Conservation (phyloP, 768 basidiomycete species). For the Tremella mesenterica region DNA sequence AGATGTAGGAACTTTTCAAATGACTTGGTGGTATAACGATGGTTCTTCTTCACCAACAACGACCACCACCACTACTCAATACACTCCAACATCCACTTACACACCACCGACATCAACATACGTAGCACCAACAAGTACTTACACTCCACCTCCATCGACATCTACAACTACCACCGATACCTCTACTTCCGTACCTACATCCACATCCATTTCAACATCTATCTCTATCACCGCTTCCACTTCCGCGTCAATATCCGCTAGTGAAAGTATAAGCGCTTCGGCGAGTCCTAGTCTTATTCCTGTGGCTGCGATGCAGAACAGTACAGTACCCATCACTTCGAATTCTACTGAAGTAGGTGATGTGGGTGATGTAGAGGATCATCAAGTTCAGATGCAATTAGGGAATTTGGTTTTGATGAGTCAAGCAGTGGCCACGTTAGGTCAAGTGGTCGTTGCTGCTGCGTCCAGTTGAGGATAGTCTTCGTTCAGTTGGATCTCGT, state of each 20-base stretch:
- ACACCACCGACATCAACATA: conserved; percentile 30
- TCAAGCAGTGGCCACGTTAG: conserved; percentile 29
- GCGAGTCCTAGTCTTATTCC: neutral
- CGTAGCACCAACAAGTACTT: conserved; percentile 18
- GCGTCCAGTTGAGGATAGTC: too few species aligned
- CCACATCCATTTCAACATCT: conserved; percentile 13
- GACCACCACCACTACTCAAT: conserved; percentile 4
- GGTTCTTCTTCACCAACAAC: conserved; percentile 20
- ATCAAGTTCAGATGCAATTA: neutral
- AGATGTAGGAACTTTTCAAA: conserved; percentile 54
- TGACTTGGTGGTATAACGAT: conserved; percentile 55
- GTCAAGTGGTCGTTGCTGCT: conserved; percentile 30
- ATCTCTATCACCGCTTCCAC: conserved; percentile 8
- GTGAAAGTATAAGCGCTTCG: conserved; percentile 1
- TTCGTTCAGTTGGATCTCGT: too few species aligned
- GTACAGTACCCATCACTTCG: neutral
- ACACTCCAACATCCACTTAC: conserved; percentile 23
- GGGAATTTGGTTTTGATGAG: conserved; percentile 31
- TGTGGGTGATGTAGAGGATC: neutral
- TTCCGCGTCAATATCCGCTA: conserved; percentile 12
- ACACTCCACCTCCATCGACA: conserved; percentile 16
- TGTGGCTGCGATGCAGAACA: neutral
- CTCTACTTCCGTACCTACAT: conserved; percentile 17
- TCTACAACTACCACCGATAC: conserved; percentile 17
- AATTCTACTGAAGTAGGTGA: conserved; percentile 5